These are phyloP conservation scores for Zychaea mexicana DNA, from an alignment of 371 early-diverging fungal species.

Conservation along the genomic window DNA sequence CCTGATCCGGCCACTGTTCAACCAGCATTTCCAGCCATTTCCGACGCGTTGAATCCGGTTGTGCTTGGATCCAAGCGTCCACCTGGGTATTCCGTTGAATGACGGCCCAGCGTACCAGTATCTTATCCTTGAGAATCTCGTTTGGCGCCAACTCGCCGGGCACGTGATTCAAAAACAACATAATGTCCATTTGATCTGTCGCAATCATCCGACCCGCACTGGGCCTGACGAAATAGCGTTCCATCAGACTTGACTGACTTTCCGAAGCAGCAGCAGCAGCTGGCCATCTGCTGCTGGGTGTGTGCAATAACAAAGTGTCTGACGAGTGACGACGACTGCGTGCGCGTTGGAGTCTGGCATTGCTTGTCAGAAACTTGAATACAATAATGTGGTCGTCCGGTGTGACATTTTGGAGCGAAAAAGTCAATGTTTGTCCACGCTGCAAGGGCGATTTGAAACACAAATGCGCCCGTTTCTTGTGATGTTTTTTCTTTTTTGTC, in stretches of 20 bases:
- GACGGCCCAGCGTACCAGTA: constrained; percentile 47
- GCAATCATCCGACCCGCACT: constrained; percentile 43
- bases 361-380: constrained; percentile 47
- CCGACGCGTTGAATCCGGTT: constrained; percentile 34
- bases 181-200: constrained; percentile 31
- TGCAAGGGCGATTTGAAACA: constrained; percentile 29
- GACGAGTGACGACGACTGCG: neutral
- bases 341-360: constrained; percentile 16
- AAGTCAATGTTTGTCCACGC: constrained; percentile 41
- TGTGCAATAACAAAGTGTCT: neutral
- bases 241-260: constrained; percentile 11
- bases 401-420: constrained; percentile 35
- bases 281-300: neutral
- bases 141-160: constrained; percentile 17
- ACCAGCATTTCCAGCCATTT: constrained; percentile 50
- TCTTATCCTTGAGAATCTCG: constrained; percentile 34
- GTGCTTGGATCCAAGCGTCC: constrained; percentile 31
- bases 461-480: neutral
- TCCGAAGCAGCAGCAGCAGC: neutral
- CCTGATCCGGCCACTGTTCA: constrained; percentile 48
- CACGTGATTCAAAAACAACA: constrained; percentile 44
- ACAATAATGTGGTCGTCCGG: constrained; percentile 48
- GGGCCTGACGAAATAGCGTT: constrained; percentile 48
- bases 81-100: constrained; percentile 39
- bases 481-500: constrained; percentile 1